phyloP scores from a whole-genome alignment of 2,329 filamentous ascomycete species.

The Ambrosiella beaveri region DNA sequence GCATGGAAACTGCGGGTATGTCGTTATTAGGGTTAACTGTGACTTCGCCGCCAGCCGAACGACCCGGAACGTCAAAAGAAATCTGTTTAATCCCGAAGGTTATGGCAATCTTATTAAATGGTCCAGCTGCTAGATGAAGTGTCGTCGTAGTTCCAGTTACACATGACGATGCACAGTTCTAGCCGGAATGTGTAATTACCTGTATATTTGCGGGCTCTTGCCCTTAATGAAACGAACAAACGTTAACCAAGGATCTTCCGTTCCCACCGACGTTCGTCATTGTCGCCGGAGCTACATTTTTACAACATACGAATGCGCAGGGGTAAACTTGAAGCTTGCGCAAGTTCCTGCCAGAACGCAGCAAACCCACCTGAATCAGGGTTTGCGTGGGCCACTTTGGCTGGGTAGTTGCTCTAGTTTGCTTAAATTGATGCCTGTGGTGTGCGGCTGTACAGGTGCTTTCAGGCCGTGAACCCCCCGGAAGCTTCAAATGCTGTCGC shows the following conservation, averaged over 20 bases:
- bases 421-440: not conserved
- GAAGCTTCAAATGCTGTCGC: not conserved
- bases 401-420: not conserved
- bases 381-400: not conserved
- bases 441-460: not conserved
- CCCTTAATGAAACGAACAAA: not conserved
- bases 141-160: too few species aligned
- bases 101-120: too few species aligned
- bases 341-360: not conserved
- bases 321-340: not conserved
- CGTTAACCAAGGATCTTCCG: not conserved
- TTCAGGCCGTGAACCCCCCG: not conserved
- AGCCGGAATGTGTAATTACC: too few species aligned
- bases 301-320: not conserved
- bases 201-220: too few species aligned
- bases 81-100: too few species aligned
- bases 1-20: too few species aligned
- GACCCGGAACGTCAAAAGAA: too few species aligned
- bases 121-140: too few species aligned
- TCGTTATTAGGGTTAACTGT: too few species aligned
- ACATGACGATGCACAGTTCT: too few species aligned
- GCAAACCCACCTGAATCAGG: not conserved
- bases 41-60: too few species aligned
- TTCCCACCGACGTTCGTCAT: not conserved
- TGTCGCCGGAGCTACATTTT: not conserved